Evolutionary conservation across 495 filamentous ascomycete species (phyloP), one percentile per base, ranked within the genome.

Genomic region (Lichenothelia convexa): DNA sequence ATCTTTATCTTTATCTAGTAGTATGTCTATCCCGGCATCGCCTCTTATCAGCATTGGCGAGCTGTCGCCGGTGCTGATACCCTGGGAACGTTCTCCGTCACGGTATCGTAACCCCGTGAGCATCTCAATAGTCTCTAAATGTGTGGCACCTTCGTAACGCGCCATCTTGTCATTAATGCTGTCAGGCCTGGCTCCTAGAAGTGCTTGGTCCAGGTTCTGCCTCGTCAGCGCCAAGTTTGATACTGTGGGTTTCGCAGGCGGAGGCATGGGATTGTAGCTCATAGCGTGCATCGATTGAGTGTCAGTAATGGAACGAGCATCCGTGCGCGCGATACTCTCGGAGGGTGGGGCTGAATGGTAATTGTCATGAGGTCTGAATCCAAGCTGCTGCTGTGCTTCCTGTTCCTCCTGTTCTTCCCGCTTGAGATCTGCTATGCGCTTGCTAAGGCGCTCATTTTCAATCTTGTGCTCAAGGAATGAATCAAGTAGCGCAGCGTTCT

Each of bases 391-490:
- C 42, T 64, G 62, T 26, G 58, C 52, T 41, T 66, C 67, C 13
- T 66, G 51, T 32, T 93, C 89, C 45, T 86, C 79, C 36, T 75
- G 71, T 53, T 93, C 86, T 55, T 95, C 89, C 43, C 71, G 65
- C 45, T 75, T 76, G 27, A 97, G 65, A 49, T 92, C 84, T 11
- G 74, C 71, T 40, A 97, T 92, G 22, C 80, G 73, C 43, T 80
- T 79, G 39, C 66, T 70, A 26, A 97, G 56, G 13, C 89, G 72
- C 55, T 92, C 85, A 47, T 97, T 94, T 54, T 95, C 89, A 33
- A 95, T 85, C 55, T 94, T 94, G 58, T 94, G 87, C 55, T 97
- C 89, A 11, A 97, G 63, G 43, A 93, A 94, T 0, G 87, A 91
- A 55, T 97, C 85, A 34, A 97, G 58, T 5, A 93, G 62, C 7